Base-by-base conservation (phyloP, 2,329 filamentous ascomycete genomes). In the Apiospora aurea region DNA sequence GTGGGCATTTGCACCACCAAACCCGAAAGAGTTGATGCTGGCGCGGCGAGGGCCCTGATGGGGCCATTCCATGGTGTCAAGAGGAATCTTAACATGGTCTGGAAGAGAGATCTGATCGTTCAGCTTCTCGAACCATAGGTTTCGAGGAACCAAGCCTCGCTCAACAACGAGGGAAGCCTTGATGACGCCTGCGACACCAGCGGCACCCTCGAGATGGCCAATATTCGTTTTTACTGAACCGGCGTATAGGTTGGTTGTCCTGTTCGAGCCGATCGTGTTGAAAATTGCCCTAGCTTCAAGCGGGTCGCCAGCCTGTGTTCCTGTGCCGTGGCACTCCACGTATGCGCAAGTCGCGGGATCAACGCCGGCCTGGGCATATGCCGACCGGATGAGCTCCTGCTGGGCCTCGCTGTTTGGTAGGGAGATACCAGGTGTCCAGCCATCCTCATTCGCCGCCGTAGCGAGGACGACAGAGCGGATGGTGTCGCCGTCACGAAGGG, bases 381-480 rank as follows among this genome's bases (percentile, higher is more conserved):
- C 72, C 38, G 61, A 64, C 8, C 74, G 72, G 41, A 77, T 75
- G 4, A 79, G 75, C 1, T 69, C 71, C 2, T 49, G 73, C 67
- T 79, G 78, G 1, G 77, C 76, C 5, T 69, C 57, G 7, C 72
- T 71, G 49, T 72, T 83, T 0, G 83, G 82, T 51, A 80, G 76
- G 0, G 80, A 81, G 46, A 84, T 81, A 4, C 82, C 81, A n/a
- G 78, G 76, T 0, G 81, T 84, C 21, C 76, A 76, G 26, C 83
- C 83, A 70, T 84, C 82, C 57, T 83, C 81, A 69, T 83, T 83
- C 7, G 82, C 77, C 16, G 80, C 83, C 34, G 79, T 81, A 1
- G 76, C 78, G 5, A 77, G 75, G 7, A 85, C 81, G 7, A 78
- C 74, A 1, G 76, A 73, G 11, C 73, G 75, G 1, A 77, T 69